These are phyloP conservation scores for Lophiostoma macrostomum DNA, from an alignment of 495 filamentous ascomycete genomes.

Conservation along the genomic window DNA sequence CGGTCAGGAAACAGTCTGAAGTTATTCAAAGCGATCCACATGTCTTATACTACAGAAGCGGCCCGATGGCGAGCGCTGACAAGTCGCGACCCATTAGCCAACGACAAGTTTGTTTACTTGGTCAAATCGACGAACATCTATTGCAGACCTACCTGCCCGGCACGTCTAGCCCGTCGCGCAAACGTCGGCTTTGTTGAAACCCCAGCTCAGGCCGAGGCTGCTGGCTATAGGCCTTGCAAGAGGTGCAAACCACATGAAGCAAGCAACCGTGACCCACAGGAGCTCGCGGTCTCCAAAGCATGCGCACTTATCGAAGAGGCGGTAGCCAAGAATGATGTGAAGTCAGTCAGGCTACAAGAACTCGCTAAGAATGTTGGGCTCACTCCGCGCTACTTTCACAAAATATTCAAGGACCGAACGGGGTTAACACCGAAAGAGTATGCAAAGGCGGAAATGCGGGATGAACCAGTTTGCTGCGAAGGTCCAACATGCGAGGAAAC, in stretches of 20 bases:
- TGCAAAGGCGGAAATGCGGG: constrained; percentile 9
- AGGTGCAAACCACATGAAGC: constrained; percentile 56
- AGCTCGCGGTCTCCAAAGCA: constrained; percentile 47
- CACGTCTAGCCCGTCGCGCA: constrained; percentile 58
- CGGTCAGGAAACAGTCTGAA: not conserved
- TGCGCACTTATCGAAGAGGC: constrained; percentile 38
- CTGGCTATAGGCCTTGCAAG: constrained; percentile 62
- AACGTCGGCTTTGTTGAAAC: constrained; percentile 60
- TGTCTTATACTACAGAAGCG: constrained; percentile 35
- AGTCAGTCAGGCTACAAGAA: constrained; percentile 47
- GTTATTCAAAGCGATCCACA: not conserved
- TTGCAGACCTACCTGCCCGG: constrained; percentile 60
- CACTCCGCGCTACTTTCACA: constrained; percentile 61
- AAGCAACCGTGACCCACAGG: constrained; percentile 44
- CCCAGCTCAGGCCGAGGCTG: constrained; percentile 52
- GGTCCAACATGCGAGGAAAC: not conserved
- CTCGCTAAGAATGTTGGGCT: constrained; percentile 54
- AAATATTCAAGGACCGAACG: constrained; percentile 58
- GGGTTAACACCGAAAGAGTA: constrained; percentile 63
- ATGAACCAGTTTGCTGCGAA: not conserved
- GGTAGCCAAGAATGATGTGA: constrained; percentile 26
- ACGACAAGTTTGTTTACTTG: constrained; percentile 57
- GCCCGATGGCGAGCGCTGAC: constrained; percentile 58
- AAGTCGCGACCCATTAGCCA: constrained; percentile 49
- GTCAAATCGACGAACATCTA: constrained; percentile 63